Base-by-base conservation (phyloP, 495 filamentous ascomycete species). In the Bathelium albidoporum region DNA sequence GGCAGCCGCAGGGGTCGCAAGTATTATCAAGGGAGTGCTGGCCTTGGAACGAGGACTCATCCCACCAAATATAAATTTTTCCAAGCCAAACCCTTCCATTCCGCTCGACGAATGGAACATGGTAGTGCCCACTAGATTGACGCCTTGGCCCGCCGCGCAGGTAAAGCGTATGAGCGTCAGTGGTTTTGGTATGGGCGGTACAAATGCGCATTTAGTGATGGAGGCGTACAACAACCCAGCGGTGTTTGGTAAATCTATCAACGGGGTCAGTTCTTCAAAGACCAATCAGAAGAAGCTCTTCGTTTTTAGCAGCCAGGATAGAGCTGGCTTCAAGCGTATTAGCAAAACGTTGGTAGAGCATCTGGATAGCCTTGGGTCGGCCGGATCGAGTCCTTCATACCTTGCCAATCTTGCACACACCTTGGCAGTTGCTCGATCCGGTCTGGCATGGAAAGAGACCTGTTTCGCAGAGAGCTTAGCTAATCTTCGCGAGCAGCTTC, bases 31-130 rank as follows among this genome's bases (percentile, higher is more conserved):
- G 64, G 77, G 79, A 0, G 73, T 77, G 18, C 62, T 85, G 49
- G 83, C 82, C 76, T 71, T 87, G 34, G 83, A 87, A 61, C 78
- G 79, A 65, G 80, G 79, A 24, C 59, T 74, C 32, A 80, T 84
- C 31, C 80, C 76, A 1, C 74, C 77, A 3, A 76, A 68, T 58
- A 68, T 76, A 41, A 74, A 75, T 61, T 76, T 78, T 43, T 68
- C 79, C 32, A 70, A 70, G 24, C 74, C 74, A 1, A 83, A 82
- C 52, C 74, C 75, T 0, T 69, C 72, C n/a, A 67, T 68, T 28
- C 73, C 53, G 65, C 70, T 18, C 74, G 75, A 12, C 75, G 73
- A 70, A 72, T 73, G 16, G 69, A 66, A 36, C n/a, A 18, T 22
- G 68, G 75, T 14, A 26, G 75, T 73, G 62, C 74, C 76, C 74